These are phyloP conservation scores for Corrigiola litoralis DNA, from an alignment of 179 eudicot genomes.

Conservation along the genomic window DNA sequence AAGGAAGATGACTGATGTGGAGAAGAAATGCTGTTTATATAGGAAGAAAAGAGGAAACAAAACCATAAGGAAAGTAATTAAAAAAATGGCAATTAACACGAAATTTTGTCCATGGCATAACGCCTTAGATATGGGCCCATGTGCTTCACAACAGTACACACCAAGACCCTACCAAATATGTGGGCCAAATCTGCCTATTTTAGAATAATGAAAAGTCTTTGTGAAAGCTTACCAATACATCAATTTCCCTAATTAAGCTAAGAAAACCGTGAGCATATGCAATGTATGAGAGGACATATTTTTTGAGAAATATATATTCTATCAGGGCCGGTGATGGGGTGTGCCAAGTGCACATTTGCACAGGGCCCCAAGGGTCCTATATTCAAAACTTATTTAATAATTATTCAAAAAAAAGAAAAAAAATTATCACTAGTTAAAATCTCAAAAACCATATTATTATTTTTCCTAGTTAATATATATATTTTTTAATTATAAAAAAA, in stretches of 20 bases:
- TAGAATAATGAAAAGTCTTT: not conserved
- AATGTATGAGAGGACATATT: slow-evolving; percentile 8
- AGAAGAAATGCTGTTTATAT: not conserved
- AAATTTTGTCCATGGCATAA: slow-evolving; percentile 12
- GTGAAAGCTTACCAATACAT: not conserved
- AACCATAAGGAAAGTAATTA: not conserved
- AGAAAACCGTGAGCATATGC: not conserved
- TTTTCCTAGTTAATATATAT: too few relatives aligned
- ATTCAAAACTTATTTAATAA: too few relatives aligned
- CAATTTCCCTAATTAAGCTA: not conserved
- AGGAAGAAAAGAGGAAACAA: not conserved
- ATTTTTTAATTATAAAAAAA: too few relatives aligned
- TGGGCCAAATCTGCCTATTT: slow-evolving; percentile 11
- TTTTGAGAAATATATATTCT: too few relatives aligned
- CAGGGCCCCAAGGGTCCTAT: too few relatives aligned
- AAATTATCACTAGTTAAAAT: too few relatives aligned
- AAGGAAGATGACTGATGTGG: not conserved
- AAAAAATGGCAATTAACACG: not conserved
- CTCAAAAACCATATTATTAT: too few relatives aligned
- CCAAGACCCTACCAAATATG: slow-evolving; percentile 12
- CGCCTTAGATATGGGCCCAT: slow-evolving; percentile 8
- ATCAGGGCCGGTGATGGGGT: too few relatives aligned
- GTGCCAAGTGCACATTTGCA: too few relatives aligned
- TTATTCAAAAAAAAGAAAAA: too few relatives aligned
- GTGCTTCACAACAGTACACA: slow-evolving; percentile 12